Conservation (phyloP, 805 yeast species). For the Myxozyma vanderwaltii region DNA sequence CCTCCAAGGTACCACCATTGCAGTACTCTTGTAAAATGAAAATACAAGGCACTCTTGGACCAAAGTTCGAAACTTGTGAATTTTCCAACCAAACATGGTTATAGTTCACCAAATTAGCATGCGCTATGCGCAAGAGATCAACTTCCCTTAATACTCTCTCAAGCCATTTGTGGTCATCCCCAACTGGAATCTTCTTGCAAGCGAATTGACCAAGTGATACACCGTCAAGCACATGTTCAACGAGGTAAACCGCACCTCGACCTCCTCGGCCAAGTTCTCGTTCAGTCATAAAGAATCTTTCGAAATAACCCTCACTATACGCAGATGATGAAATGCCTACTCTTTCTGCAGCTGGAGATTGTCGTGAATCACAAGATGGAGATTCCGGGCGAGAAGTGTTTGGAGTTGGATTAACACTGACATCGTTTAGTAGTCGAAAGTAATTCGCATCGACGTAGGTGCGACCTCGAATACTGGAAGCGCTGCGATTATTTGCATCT, state of each 20-base stretch:
- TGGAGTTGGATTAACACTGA: neutral
- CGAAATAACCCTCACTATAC: constrained; percentile 81
- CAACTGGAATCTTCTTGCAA: constrained; percentile 80
- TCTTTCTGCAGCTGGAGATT: neutral
- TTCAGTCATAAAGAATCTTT: constrained; percentile 61
- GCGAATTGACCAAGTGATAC: constrained; percentile 79
- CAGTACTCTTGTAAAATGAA: constrained; percentile 85
- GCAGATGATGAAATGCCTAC: constrained; percentile 52
- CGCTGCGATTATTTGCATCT: neutral
- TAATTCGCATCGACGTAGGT: constrained; percentile 27
- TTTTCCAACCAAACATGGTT: constrained; percentile 92
- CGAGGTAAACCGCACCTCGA: constrained; percentile 80
- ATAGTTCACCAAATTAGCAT: constrained; percentile 71
- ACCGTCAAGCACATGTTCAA: constrained; percentile 75
- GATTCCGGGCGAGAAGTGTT: neutral
- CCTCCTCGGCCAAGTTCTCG: constrained; percentile 77
- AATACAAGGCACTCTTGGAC: constrained; percentile 69
- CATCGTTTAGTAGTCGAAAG: constrained; percentile 25
- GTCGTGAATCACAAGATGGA: neutral
- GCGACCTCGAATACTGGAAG: neutral
- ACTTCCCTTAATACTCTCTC: constrained; percentile 77
- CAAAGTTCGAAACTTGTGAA: constrained; percentile 54
- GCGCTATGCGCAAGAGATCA: constrained; percentile 58
- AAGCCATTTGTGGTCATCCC: constrained; percentile 70
- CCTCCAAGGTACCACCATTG: constrained; percentile 84